Base-by-base conservation (phyloP, 2,329 filamentous ascomycete species). In the Exserohilum rostratum region DNA sequence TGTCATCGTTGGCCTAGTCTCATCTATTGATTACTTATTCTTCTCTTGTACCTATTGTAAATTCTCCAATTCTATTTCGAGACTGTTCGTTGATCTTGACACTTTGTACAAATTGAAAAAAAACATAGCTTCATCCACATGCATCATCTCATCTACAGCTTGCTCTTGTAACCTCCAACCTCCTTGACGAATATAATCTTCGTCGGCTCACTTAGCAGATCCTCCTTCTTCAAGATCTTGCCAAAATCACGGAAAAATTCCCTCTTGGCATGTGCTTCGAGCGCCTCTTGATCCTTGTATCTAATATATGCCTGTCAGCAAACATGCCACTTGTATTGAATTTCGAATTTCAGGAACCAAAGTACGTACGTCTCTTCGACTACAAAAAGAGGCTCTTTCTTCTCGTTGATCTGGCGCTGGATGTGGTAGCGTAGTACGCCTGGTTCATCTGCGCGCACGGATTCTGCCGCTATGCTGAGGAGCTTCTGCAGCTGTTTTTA, bases 371-470 rank as follows among this genome's bases (percentile, higher is more conserved):
- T 74, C 51, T 75, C 73, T 1, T 73, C 54, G 58, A 75, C 67
- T 12, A 74, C 47, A 31, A 74, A 67, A 1, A 56, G 53, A 0
- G 70, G 67, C 15, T 57, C 50, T 38, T 71, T 65, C 38, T 71
- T 65, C 12, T 67, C 66, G 15, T 69, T 65, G 5, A 55, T 60
- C 37, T 74, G 66, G 31, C 65, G 68, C 17, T 71, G 65, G 12
- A 75, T 40, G 37, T 71, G 69, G 46, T 73, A 75, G 6, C 62
- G 62, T n/a, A 73, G 58, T 2, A 67, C 69, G 3, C 68, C 70
- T 1, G 72, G 72, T 52, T 75, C 73, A 2, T 71, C 71, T 3
- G 61, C 65, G 42, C 73, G 64, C 11, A 73, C 71, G 13, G 54
- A 46, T 40, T 60, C 52, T 1, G 69, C 67, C 2, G 68, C 61